Evolutionary conservation across 306 rosid species (phyloP).

Genomic region (Vigna hirtella): DNA sequence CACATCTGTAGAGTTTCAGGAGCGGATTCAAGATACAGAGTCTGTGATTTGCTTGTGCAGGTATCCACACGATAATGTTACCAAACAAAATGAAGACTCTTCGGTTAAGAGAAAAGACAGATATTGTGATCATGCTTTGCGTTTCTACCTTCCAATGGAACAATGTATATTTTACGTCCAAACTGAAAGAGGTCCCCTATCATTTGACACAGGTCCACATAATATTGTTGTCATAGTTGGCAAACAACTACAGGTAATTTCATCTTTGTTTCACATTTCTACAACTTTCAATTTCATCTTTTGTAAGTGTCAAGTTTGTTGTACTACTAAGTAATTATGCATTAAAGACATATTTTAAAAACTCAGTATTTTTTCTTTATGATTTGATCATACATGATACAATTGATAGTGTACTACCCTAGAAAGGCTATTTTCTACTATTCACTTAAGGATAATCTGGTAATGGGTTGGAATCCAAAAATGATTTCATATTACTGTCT

Average conservation of each 20-base stretch:
- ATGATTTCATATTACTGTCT: background rate
- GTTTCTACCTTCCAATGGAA: conserved; percentile 72
- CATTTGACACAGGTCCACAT: conserved; percentile 71
- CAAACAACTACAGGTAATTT: conserved; percentile 73
- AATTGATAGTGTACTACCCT: background rate
- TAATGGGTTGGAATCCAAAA: conserved; percentile 1
- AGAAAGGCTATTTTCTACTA: conserved; percentile 8
- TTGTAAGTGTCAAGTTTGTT: background rate
- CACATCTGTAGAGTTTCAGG: conserved; percentile 42
- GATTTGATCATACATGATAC: background rate
- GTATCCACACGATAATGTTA: conserved; percentile 55
- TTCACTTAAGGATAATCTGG: no score
- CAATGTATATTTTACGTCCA: conserved; percentile 60
- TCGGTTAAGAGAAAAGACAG: conserved; percentile 31
- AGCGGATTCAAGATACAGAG: conserved; percentile 49
- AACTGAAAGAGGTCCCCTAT: conserved; percentile 56
- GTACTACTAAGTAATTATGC: background rate
- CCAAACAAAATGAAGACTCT: conserved; percentile 32
- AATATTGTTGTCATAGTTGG: conserved; percentile 70
- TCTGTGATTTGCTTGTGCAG: conserved; percentile 55
- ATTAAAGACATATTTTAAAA: background rate
- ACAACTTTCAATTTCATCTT: background rate
- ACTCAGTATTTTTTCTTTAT: background rate
- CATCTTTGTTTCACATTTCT: background rate
- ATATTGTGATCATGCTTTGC: conserved; percentile 56